Conservation (phyloP, 2,329 filamentous ascomycete genomes). For the Diplocarpon mali region DNA sequence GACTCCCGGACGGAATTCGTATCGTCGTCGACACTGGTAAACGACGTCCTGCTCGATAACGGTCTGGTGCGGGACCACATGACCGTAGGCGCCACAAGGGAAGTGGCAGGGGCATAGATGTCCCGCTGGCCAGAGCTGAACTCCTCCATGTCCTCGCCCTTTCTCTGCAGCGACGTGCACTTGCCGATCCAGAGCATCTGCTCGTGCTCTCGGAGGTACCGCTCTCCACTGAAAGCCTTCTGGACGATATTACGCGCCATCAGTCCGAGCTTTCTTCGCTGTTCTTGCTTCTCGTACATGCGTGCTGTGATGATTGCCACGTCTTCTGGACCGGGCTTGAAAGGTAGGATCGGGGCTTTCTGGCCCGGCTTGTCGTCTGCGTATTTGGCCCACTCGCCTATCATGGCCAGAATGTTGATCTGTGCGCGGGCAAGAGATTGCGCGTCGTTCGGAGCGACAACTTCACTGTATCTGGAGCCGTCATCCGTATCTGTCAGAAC, state of each 20-base stretch:
- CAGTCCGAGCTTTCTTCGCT: slow-evolving; percentile 46
- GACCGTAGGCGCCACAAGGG: slow-evolving; percentile 1
- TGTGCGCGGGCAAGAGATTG: slow-evolving; percentile 49
- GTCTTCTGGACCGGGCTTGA: slow-evolving; percentile 37
- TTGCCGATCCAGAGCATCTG: slow-evolving; percentile 44
- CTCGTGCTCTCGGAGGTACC: slow-evolving; percentile 50
- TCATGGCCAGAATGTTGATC: slow-evolving; percentile 48
- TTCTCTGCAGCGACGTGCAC: slow-evolving; percentile 2
- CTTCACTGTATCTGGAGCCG: slow-evolving; percentile 42
- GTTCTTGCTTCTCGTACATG: slow-evolving; percentile 46
- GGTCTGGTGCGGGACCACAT: slow-evolving; percentile 4
- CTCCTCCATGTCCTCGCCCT: slow-evolving; percentile 2
- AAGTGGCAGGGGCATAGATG: background rate
- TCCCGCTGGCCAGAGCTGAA: slow-evolving; percentile 2
- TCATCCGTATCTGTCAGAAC: slow-evolving; percentile 44
- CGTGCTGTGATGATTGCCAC: slow-evolving; percentile 40
- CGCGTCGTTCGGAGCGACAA: slow-evolving; percentile 54
- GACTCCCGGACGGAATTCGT: slow-evolving; percentile 1
- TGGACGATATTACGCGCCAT: slow-evolving; percentile 46
- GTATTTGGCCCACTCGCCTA: slow-evolving; percentile 50
- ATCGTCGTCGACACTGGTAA: slow-evolving; percentile 3
- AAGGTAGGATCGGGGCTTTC: slow-evolving; percentile 27
- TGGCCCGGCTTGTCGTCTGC: slow-evolving; percentile 29
- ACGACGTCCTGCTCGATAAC: slow-evolving; percentile 1
- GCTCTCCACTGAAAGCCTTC: slow-evolving; percentile 46